Conservation (phyloP, 805 yeast species). For the Isabelozyma rhagii region DNA sequence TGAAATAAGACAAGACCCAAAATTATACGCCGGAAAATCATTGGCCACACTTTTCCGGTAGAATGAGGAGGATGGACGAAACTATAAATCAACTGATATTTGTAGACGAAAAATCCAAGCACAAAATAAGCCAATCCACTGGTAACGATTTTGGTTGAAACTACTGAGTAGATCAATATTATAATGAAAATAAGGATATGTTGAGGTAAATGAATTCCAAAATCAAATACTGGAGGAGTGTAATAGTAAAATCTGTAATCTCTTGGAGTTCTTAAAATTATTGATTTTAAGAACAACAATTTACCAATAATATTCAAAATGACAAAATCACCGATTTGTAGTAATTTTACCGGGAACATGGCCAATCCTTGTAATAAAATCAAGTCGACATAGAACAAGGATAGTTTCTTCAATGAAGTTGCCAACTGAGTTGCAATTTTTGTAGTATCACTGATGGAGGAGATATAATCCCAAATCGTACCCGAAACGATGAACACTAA, state of each 20-base stretch:
- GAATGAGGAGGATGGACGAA: conserved; percentile 65
- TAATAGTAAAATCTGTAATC: conserved; percentile 50
- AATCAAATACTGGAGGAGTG: conserved; percentile 58
- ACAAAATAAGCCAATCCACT: conserved; percentile 56
- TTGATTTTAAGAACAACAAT: conserved; percentile 35
- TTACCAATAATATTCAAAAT: conserved; percentile 39
- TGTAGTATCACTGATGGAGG: conserved; percentile 56
- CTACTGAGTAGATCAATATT: conserved; percentile 57
- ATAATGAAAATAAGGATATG: conserved; percentile 58
- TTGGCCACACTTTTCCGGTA: conserved; percentile 67
- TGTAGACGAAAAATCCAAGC: conserved; percentile 57
- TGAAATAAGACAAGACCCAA: conserved; percentile 56
- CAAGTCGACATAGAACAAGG: conserved; percentile 55
- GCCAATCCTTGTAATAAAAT: conserved; percentile 70
- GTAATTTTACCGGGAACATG: conserved; percentile 56
- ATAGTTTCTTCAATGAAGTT: conserved; percentile 47
- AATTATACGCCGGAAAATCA: conserved; percentile 54
- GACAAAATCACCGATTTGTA: conserved; percentile 54
- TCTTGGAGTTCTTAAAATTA: conserved; percentile 47
- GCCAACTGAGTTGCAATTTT: conserved; percentile 57
- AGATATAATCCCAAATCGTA: conserved; percentile 57
- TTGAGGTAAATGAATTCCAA: conserved; percentile 61
- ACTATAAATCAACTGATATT: conserved; percentile 59
- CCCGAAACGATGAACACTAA: conserved; percentile 62
- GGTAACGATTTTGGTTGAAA: conserved; percentile 57